Evolutionary conservation across 495 filamentous ascomycete species (phyloP).

Genomic region (Penicillium longicatenatum): DNA sequence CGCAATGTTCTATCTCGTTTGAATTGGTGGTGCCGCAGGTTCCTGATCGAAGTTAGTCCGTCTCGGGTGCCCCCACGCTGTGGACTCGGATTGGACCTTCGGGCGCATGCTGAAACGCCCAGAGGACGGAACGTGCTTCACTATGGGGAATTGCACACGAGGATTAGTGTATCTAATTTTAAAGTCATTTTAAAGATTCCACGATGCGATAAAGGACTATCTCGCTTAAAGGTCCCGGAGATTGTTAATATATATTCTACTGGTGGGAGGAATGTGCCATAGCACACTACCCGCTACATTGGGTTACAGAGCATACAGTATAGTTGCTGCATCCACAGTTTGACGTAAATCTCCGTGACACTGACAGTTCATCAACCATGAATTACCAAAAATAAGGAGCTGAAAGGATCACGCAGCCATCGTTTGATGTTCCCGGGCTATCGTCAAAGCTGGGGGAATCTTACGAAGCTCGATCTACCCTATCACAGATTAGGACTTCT

Average conservation of each 20-base stretch:
- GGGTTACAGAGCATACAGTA: too few species aligned
- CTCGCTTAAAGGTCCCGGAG: too few species aligned
- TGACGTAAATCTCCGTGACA: not conserved
- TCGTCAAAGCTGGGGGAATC: not conserved
- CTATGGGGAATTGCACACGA: not conserved
- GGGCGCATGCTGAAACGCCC: slow-evolving; percentile 21
- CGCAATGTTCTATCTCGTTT: not conserved
- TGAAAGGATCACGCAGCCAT: not conserved
- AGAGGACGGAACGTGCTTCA: not conserved
- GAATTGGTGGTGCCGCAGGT: slow-evolving; percentile 13
- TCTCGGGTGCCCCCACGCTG: slow-evolving; percentile 20
- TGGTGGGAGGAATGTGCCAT: too few species aligned
- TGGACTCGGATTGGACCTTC: slow-evolving; percentile 14
- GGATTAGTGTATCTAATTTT: not conserved
- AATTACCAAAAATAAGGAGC: not conserved
- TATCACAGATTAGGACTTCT: not conserved
- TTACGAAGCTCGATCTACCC: not conserved
- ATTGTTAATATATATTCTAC: too few species aligned
- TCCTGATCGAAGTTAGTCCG: slow-evolving; percentile 12
- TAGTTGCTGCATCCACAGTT: not conserved
- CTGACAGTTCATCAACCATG: not conserved
- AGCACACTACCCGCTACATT: too few species aligned
- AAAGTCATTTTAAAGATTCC: too few species aligned
- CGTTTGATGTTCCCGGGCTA: not conserved
- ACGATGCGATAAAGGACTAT: too few species aligned